Conservation (phyloP, 164 flowering plant genomes). For the Macadamia tetraphylla region DNA sequence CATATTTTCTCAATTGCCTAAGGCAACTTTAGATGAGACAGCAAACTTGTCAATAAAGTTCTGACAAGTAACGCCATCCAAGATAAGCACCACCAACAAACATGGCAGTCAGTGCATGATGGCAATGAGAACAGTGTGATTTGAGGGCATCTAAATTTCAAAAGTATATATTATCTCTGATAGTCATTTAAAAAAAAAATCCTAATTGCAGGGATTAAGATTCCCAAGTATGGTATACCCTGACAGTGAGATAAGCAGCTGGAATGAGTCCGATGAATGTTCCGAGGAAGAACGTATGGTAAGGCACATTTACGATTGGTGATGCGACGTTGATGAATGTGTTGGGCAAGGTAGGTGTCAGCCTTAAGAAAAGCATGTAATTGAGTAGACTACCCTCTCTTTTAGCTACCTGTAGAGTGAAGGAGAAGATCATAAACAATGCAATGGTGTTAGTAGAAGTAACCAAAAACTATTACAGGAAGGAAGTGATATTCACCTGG, state of each 20-base stretch:
- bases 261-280: constrained; percentile 88
- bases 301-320: constrained; percentile 92
- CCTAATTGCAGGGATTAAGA: too few relatives aligned
- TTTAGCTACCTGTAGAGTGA: constrained; percentile 63
- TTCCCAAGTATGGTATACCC: constrained; percentile 36
- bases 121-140: too few relatives aligned
- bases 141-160: too few relatives aligned
- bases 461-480: not conserved
- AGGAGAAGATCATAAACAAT: not conserved
- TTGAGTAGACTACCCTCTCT: constrained; percentile 67
- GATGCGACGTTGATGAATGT: constrained; percentile 94
- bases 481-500: constrained; percentile 43
- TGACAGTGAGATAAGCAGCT: constrained; percentile 90
- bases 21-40: too few relatives aligned
- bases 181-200: too few relatives aligned
- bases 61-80: too few relatives aligned
- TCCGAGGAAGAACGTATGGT: constrained; percentile 76
- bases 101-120: too few relatives aligned
- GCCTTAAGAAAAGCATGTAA: constrained; percentile 93
- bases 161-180: too few relatives aligned
- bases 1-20: too few relatives aligned
- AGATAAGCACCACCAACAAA: too few relatives aligned
- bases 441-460: not conserved
- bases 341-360: constrained; percentile 94
- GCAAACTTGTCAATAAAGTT: too few relatives aligned